These are phyloP conservation scores for Pseudogymnoascus sp. DNA, from an alignment of 2,329 filamentous ascomycete species.

Conservation along the genomic window DNA sequence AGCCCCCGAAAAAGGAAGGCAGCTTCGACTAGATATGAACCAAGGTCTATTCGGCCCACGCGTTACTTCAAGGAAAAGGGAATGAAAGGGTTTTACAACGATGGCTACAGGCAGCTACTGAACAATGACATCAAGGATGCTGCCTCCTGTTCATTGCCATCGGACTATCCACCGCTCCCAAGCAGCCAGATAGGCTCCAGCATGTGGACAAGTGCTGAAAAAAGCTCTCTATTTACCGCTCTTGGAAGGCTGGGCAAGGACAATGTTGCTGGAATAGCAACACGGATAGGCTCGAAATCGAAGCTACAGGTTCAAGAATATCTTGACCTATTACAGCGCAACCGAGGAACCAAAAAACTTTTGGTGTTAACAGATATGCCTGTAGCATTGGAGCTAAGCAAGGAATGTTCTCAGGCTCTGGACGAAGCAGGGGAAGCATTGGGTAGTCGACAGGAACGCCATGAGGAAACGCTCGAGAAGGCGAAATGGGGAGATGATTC, in stretches of 20 bases:
- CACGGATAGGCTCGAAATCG: conserved; percentile 61
- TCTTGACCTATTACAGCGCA: conserved; percentile 46
- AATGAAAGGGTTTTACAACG: conserved; percentile 36
- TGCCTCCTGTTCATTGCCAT: conserved; percentile 25
- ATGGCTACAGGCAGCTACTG: conserved; percentile 41
- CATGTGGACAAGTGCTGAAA: conserved; percentile 64
- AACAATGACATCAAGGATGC: conserved; percentile 53
- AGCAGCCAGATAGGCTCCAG: conserved; percentile 59
- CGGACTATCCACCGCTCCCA: conserved; percentile 26
- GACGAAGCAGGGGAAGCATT: conserved; percentile 62
- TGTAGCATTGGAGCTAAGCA: conserved; percentile 64
- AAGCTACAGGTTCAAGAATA: conserved; percentile 66
- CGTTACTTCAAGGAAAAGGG: background rate
- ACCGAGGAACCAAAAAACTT: conserved; percentile 21
- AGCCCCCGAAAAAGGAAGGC: background rate
- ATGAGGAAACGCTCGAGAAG: conserved; percentile 53
- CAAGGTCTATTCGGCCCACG: background rate
- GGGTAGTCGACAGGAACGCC: conserved; percentile 52
- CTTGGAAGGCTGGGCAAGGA: conserved; percentile 56
- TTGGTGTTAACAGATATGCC: conserved; percentile 51
- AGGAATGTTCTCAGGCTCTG: conserved; percentile 55
- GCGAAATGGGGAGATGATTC: conserved; percentile 47
- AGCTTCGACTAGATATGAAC: background rate
- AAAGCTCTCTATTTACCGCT: conserved; percentile 58
- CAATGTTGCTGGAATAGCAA: conserved; percentile 53